A percentile compares a stretch with the other conserved stretches of the same genome.
phyloP scores from a whole-genome alignment of 306 rosid genomes.

The Pyrus bretschneideri region DNA sequence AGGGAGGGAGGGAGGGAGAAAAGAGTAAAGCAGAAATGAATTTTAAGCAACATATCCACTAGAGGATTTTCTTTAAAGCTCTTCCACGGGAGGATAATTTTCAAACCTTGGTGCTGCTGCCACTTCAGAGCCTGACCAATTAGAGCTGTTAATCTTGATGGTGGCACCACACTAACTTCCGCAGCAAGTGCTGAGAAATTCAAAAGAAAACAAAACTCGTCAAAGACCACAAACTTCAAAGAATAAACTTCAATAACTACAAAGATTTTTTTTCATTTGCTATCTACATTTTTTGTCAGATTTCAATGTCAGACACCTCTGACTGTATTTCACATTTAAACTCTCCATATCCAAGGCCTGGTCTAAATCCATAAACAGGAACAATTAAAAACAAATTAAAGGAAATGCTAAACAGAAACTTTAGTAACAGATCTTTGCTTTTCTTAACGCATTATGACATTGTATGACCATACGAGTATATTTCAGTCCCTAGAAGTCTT shows the following conservation, averaged over 20 bases:
- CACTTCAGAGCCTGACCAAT: slow-evolving; percentile 97
- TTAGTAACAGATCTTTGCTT: background rate
- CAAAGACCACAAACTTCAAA: background rate
- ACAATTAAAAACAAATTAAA: no score
- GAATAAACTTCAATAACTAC: background rate
- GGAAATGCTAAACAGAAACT: background rate
- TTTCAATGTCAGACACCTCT: background rate
- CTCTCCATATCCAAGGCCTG: background rate
- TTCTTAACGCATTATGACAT: background rate
- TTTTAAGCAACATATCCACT: background rate
- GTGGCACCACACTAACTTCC: slow-evolving; percentile 96
- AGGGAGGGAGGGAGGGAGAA: background rate
- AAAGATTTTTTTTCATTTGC: background rate
- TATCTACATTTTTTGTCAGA: background rate
- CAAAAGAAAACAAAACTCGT: slow-evolving; percentile 9
- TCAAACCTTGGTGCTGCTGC: slow-evolving; percentile 96
- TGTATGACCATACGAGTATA: background rate
- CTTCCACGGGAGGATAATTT: background rate
- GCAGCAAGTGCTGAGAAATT: slow-evolving; percentile 73
- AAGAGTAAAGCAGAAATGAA: background rate
- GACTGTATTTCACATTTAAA: background rate
- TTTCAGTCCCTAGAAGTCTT: background rate
- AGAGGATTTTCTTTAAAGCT: background rate
- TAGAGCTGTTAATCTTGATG: slow-evolving; percentile 93
- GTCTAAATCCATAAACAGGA: background rate